Base-by-base conservation (phyloP, 2,329 filamentous ascomycete species). In the Fusarium dlaminii region DNA sequence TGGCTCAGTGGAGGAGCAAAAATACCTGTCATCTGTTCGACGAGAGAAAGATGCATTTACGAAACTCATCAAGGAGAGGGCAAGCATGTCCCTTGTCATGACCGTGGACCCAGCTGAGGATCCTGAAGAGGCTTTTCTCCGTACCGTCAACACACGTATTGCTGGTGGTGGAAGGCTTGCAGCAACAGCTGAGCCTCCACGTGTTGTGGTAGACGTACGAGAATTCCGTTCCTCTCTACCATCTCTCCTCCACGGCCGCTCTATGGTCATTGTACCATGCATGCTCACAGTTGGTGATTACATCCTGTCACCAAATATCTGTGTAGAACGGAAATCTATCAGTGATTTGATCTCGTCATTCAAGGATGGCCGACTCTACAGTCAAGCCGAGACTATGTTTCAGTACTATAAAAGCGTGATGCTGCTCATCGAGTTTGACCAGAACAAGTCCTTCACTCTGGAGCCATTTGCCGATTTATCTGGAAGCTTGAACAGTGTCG, bases 231-330 rank as follows among this genome's bases (percentile, higher is more conserved):
- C 95, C 37, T 95, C 94, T 3, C 88, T 99, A 0, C 96, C 96
- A 1, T 98, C 95, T 4, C 88, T 99, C 8, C 87, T 98, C 5
- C 96, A 99, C 81, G 96, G 94, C 2, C 92, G 94, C 58, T 94
- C 90, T 77, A 96, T 98, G 86, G 87, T 95, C 39, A 91, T 98
- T 48, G 92, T 98, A 0, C 96, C 96, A 5, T 98, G 96, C 83
- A 97, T 97, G 90, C 86, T 99, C 68, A 99, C 96, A 2, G 96
- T 99, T 0, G 96, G 94, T 73, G 96, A 99, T 84, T 99, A 99
- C 82, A 92, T 99, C 70, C 87, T 99, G 46, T 96, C 94, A 3
- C 96, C 96, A 2, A 90, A 91, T 74, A 96, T 98, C 75, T 98
- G 95, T 83, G 90, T 99, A 37, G 96, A 99, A 85, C 93, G 96